Evolutionary conservation across 2,329 filamentous ascomycete genomes (phyloP).

Genomic region (Fusarium beomiforme): DNA sequence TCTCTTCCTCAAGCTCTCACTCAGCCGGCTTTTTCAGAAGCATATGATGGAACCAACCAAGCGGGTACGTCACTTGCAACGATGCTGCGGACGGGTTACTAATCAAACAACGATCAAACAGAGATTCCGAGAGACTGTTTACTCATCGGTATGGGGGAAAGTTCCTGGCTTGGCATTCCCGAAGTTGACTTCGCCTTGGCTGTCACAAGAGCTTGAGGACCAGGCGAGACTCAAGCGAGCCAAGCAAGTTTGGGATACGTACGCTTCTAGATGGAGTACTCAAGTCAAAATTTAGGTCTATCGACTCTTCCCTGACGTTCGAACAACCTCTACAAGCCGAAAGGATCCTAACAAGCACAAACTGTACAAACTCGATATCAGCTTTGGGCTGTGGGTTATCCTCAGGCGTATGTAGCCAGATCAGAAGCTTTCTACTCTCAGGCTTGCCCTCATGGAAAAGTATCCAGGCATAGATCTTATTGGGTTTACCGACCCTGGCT

Average conservation of each 20-base stretch:
- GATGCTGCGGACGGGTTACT: accelerated
- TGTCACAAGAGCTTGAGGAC: slow-evolving; percentile 5
- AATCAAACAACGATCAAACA: not conserved
- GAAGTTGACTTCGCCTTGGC: not conserved
- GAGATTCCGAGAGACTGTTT: not conserved
- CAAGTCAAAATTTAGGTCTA: not conserved
- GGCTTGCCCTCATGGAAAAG: not conserved
- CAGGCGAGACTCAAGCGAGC: slow-evolving; percentile 1
- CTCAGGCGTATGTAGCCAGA: slow-evolving; percentile 8
- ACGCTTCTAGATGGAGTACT: not conserved
- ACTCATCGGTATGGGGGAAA: not conserved
- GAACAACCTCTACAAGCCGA: not conserved
- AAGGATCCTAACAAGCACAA: slow-evolving; percentile 2
- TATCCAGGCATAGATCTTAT: slow-evolving; percentile 2
- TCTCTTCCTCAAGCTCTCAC: not conserved
- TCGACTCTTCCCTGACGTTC: not conserved
- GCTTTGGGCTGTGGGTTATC: slow-evolving; percentile 17
- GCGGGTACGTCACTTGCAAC: not conserved
- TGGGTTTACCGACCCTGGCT: not conserved
- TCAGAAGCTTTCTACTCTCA: not conserved
- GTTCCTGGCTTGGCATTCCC: not conserved
- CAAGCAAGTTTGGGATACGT: not conserved
- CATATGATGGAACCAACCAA: not conserved
- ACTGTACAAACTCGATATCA: not conserved
- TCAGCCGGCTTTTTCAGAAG: not conserved